phyloP scores from a whole-genome alignment of 352 stramenopile genomes.

The Phytopythium mirpurense region DNA sequence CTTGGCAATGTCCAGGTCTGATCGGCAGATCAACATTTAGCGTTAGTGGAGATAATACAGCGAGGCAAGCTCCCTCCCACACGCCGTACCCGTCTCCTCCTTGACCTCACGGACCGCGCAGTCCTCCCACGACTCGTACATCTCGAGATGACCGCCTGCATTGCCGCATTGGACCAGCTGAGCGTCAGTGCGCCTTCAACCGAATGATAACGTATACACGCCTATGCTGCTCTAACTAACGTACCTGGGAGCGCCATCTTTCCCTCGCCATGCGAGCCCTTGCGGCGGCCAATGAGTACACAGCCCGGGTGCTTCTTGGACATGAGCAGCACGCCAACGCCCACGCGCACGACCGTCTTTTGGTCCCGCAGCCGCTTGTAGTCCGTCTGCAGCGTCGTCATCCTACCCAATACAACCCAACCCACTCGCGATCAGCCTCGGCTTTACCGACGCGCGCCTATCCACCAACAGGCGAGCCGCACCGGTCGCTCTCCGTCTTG shows the following conservation, averaged over 20 bases:
- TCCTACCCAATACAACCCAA: slow-evolving; percentile 14
- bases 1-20: slow-evolving; percentile 56
- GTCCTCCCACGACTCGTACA: slow-evolving; percentile 78
- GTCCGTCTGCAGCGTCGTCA: slow-evolving; percentile 48
- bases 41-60: too few relatives aligned
- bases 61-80: too few relatives aligned
- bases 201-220: too few relatives aligned
- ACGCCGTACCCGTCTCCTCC: slow-evolving; percentile 78
- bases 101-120: slow-evolving; percentile 79
- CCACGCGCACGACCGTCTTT: slow-evolving; percentile 63
- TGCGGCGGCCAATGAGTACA: slow-evolving; percentile 67
- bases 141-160: slow-evolving; percentile 67
- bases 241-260: slow-evolving; percentile 69
- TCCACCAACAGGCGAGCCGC: slow-evolving; percentile 2
- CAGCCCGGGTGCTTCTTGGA: slow-evolving; percentile 57
- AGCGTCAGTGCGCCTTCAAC: too few relatives aligned
- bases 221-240: too few relatives aligned
- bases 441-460: too few relatives aligned
- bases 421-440: too few relatives aligned
- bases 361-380: slow-evolving; percentile 56
- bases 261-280: slow-evolving; percentile 69
- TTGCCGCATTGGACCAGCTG: too few relatives aligned
- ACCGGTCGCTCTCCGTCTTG: slow-evolving; percentile 56
- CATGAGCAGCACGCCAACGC: slow-evolving; percentile 70
- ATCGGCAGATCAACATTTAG: neutral